Conservation (phyloP, 1,284 basidiomycete genomes). For the Cutaneotrichosporon sp. region DNA sequence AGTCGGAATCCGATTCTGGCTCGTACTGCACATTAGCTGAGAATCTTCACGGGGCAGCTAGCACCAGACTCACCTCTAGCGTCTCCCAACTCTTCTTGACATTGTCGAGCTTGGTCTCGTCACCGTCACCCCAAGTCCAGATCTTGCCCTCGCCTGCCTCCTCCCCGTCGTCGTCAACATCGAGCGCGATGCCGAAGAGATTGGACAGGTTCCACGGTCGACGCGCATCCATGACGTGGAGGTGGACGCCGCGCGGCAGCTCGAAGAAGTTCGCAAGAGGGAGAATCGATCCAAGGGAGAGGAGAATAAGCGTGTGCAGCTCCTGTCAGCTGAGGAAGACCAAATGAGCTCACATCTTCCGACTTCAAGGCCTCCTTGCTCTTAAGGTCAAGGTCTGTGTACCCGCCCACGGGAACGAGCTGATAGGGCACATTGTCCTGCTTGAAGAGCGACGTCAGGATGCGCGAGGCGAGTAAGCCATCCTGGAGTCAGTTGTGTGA, state of each 20-base stretch:
- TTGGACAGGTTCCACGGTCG: slow-evolving; percentile 89
- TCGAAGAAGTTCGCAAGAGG: slow-evolving; percentile 67
- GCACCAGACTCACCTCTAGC: slow-evolving; percentile 62
- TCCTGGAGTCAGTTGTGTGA: slow-evolving; percentile 34
- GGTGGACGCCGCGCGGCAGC: slow-evolving; percentile 57
- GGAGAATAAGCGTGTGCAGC: slow-evolving; percentile 86
- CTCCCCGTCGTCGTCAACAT: slow-evolving; percentile 41
- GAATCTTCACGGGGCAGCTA: too few relatives aligned
- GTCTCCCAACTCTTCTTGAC: slow-evolving; percentile 60
- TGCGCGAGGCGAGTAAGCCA: slow-evolving; percentile 56
- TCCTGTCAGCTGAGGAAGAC: slow-evolving; percentile 56
- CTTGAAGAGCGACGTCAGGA: slow-evolving; percentile 85
- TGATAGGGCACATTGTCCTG: slow-evolving; percentile 93
- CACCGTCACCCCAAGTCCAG: slow-evolving; percentile 85
- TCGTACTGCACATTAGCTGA: slow-evolving; percentile 33
- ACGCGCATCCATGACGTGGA: slow-evolving; percentile 93
- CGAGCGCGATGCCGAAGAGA: slow-evolving; percentile 68
- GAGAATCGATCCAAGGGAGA: slow-evolving; percentile 90
- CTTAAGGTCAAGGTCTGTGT: slow-evolving; percentile 68
- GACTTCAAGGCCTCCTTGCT: slow-evolving; percentile 63
- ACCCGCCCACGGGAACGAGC: slow-evolving; percentile 88
- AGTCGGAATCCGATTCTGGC: slow-evolving; percentile 49
- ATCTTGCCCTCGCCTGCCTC: slow-evolving; percentile 62
- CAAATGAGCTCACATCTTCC: slow-evolving; percentile 18
- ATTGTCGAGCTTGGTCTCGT: slow-evolving; percentile 62